A percentile compares a stretch with the other conserved stretches of the same genome.
These are phyloP conservation scores for Dendrobium chrysotoxum DNA, from an alignment of 106 monocot genomes.

Conservation along the genomic window DNA sequence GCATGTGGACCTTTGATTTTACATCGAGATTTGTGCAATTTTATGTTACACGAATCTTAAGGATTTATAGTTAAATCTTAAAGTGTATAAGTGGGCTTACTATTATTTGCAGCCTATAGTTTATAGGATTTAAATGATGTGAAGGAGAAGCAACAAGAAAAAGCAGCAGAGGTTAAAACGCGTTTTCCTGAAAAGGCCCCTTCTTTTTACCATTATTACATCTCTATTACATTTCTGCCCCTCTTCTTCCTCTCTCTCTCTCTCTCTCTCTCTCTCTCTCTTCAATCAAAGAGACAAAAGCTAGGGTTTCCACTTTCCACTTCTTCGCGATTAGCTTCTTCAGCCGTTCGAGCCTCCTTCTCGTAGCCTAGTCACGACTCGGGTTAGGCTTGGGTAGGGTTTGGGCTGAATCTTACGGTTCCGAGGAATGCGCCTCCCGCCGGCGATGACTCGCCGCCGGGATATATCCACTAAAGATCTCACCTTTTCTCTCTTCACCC, in stretches of 20 bases:
- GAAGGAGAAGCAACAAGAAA: not conserved
- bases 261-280: not conserved
- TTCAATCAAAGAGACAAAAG: not conserved
- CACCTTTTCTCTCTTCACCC: not conserved
- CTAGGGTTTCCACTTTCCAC: not conserved
- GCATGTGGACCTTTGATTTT: not conserved
- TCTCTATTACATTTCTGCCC: not conserved
- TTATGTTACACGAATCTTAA: not conserved
- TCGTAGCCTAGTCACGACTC: not conserved
- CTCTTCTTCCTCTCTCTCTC: not conserved
- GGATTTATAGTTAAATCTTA: not conserved
- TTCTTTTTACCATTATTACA: not conserved
- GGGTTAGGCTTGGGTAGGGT: not conserved
- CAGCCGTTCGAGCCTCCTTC: not conserved
- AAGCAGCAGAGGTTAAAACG: not conserved
- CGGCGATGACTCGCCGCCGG: slow-evolving; percentile 22
- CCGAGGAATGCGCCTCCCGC: slow-evolving; percentile 12
- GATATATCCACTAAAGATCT: slow-evolving; percentile 1
- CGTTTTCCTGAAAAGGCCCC: slow-evolving; percentile 5
- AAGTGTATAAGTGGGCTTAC: not conserved
- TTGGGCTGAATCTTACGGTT: not conserved
- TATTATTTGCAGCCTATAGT: not conserved
- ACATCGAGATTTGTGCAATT: not conserved
- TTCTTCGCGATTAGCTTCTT: not conserved
- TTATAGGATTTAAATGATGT: not conserved